A percentile compares a stretch with the other conserved stretches of the same genome.
These are phyloP conservation scores for Triticum timopheevii DNA, from an alignment of 176 grass and related monocot species.

Conservation along the genomic window DNA sequence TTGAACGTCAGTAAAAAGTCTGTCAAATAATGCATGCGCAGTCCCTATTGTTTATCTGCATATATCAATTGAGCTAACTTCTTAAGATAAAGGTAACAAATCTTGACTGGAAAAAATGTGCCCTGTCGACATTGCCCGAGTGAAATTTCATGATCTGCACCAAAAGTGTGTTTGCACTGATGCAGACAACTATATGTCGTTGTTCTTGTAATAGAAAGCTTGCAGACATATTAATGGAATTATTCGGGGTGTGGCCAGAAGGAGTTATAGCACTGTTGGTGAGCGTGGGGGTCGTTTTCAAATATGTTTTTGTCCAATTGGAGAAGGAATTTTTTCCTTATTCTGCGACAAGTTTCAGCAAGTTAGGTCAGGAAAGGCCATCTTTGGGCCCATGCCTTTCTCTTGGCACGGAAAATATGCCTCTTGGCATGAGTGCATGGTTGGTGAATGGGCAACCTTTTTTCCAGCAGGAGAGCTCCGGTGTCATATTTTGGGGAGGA, in stretches of 20 bases:
- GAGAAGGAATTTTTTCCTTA: constrained; percentile 6
- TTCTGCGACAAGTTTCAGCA: constrained; percentile 37
- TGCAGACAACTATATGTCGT: constrained; percentile 2
- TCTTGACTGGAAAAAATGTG: background rate
- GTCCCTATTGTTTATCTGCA: background rate
- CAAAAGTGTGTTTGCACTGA: background rate
- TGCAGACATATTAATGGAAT: background rate
- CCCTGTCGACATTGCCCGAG: background rate
- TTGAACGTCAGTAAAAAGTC: background rate
- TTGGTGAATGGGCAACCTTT: constrained; percentile 40
- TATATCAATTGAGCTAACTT: background rate
- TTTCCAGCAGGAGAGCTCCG: constrained; percentile 23
- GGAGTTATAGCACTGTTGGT: constrained; percentile 1
- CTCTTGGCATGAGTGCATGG: constrained; percentile 48
- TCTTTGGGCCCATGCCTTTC: constrained; percentile 42
- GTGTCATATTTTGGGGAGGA: constrained; percentile 35
- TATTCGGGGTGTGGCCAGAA: background rate
- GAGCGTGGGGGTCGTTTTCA: constrained; percentile 36
- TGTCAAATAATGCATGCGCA: constrained; percentile 23
- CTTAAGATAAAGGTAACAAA: constrained; percentile 1
- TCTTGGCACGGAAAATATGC: constrained; percentile 50
- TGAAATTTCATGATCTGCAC: constrained; percentile 1
- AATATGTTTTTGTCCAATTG: constrained; percentile 36
- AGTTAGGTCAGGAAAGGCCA: constrained; percentile 35
- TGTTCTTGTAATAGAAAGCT: background rate